Evolutionary conservation across 371 early-diverging fungal genomes (phyloP).

Genomic region (Blastocladiella emersonii): DNA sequence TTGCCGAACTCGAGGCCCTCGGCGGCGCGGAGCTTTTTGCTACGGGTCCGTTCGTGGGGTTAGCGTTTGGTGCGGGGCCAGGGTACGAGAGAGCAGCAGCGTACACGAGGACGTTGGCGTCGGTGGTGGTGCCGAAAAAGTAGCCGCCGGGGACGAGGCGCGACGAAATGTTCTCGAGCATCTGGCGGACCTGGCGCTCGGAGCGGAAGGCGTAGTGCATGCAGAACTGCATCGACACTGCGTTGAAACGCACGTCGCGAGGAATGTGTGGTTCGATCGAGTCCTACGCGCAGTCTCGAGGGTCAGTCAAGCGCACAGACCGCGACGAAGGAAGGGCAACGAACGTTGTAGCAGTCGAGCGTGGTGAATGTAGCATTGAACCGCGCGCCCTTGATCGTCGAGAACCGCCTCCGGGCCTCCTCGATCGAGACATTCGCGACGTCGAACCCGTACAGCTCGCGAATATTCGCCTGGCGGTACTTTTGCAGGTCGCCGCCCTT

Average conservation of each 20-base stretch:
- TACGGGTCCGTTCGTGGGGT: not conserved
- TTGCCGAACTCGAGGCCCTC: slow-evolving; percentile 60
- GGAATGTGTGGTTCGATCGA: slow-evolving; percentile 38
- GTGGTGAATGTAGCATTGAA: slow-evolving; percentile 62
- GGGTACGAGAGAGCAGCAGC: not conserved
- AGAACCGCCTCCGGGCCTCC: slow-evolving; percentile 71
- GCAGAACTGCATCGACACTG: slow-evolving; percentile 92
- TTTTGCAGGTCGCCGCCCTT: slow-evolving; percentile 99
- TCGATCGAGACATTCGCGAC: slow-evolving; percentile 84
- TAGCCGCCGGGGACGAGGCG: slow-evolving; percentile 68
- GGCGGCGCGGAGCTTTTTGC: slow-evolving; percentile 23
- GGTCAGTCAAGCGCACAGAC: slow-evolving; percentile 5
- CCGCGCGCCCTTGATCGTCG: slow-evolving; percentile 29
- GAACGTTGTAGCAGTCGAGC: slow-evolving; percentile 66
- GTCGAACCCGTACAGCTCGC: slow-evolving; percentile 19
- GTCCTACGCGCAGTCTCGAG: no score
- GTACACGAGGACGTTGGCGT: slow-evolving; percentile 80
- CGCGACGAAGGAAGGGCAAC: not conserved
- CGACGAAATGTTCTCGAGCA: slow-evolving; percentile 67
- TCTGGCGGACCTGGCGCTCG: slow-evolving; percentile 60
- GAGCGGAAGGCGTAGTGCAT: slow-evolving; percentile 94
- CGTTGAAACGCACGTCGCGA: slow-evolving; percentile 49
- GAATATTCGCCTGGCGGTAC: slow-evolving; percentile 60
- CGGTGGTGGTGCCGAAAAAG: slow-evolving; percentile 91
- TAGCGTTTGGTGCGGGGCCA: not conserved